Conservation (phyloP, 768 basidiomycete genomes). For the Nevesoporus exiguus region DNA sequence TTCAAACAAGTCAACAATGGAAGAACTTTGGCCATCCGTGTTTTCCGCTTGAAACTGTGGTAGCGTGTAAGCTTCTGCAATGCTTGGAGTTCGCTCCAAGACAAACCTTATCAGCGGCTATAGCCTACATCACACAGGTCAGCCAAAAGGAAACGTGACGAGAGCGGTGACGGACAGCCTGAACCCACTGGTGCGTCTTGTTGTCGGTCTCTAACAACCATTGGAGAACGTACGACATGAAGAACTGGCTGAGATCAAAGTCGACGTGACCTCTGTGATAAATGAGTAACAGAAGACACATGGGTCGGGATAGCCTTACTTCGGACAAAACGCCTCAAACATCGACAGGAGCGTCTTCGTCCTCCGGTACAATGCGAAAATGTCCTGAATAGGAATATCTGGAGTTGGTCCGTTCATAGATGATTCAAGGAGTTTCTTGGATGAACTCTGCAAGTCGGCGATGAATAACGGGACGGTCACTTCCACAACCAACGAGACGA, state of each 20-base stretch:
- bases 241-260: constrained; percentile 74
- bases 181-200: constrained; percentile 93
- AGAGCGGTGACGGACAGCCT: constrained; percentile 61
- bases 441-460: constrained; percentile 61
- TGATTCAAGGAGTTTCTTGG: constrained; percentile 74
- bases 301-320: constrained; percentile 45
- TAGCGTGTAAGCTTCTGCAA: constrained; percentile 1
- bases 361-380: constrained; percentile 82
- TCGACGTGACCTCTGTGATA: constrained; percentile 47
- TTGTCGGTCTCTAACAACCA: constrained; percentile 88
- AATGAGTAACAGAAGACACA: neutral
- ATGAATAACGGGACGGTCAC: constrained; percentile 63
- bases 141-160: constrained; percentile 1
- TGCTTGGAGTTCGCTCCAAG: neutral
- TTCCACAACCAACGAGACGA: constrained; percentile 74
- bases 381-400: constrained; percentile 84
- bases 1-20: constrained; percentile 94
- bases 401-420: constrained; percentile 86
- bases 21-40: constrained; percentile 86
- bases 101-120: constrained; percentile 75
- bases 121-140: constrained; percentile 49
- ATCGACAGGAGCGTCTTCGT: constrained; percentile 73
- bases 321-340: constrained; percentile 74
- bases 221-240: constrained; percentile 81
- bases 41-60: constrained; percentile 77